A percentile compares a stretch with the other conserved stretches of the same genome.
These are phyloP conservation scores for Phaseolus lunatus DNA, from an alignment of 306 rosid genomes.

Conservation along the genomic window DNA sequence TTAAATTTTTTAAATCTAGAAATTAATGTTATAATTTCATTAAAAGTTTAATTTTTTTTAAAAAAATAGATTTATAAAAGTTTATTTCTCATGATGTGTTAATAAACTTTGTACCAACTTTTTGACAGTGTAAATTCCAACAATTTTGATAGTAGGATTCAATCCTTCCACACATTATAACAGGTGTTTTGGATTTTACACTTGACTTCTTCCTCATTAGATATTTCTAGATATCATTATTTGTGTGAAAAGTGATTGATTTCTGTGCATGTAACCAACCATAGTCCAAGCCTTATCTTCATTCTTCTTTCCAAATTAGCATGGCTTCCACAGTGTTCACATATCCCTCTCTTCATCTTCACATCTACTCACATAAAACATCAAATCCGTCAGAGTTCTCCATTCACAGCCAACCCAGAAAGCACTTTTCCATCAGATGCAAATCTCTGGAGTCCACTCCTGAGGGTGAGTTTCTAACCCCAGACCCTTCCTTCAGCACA, in stretches of 20 bases:
- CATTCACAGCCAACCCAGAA: conserved; percentile 43
- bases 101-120: neutral
- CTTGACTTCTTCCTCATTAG: neutral
- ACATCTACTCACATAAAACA: conserved; percentile 41
- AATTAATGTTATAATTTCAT: no score
- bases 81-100: neutral
- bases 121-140: neutral
- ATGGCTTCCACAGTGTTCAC: conserved; percentile 77
- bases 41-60: no score
- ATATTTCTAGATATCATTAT: conserved; percentile 24
- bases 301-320: conserved; percentile 21
- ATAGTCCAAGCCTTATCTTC: conserved; percentile 53
- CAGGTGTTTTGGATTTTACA: no score
- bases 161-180: neutral
- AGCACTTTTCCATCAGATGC: conserved; percentile 53
- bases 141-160: neutral
- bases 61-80: no score
- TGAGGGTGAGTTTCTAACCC: conserved; percentile 54
- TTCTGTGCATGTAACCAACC: neutral
- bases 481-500: conserved; percentile 57
- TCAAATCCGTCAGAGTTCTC: conserved; percentile 41
- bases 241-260: conserved; percentile 15
- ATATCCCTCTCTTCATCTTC: conserved; percentile 42
- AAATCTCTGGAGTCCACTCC: conserved; percentile 46
- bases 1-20: no score